Percentiles rank a stretch among this genome's conserved stretches.
Conservation (phyloP, 306 rosid genomes). For the Rubus parviflorus region DNA sequence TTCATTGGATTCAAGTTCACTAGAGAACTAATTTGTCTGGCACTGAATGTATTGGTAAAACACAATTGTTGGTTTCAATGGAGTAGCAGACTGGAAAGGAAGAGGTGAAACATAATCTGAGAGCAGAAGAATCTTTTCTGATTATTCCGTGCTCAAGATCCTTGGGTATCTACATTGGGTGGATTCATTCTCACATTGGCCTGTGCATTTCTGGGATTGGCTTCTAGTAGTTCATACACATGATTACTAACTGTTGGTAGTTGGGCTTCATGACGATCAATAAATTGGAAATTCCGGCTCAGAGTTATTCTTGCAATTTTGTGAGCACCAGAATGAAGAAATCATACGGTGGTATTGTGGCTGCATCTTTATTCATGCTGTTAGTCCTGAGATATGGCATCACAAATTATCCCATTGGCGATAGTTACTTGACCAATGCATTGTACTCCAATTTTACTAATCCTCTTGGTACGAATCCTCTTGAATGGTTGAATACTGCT, state of each 20-base stretch:
- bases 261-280: constrained; percentile 29
- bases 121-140: constrained; percentile 19
- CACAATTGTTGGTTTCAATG: constrained; percentile 26
- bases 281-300: constrained; percentile 31
- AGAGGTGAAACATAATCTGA: constrained; percentile 26
- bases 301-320: constrained; percentile 31
- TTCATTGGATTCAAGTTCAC: constrained; percentile 22
- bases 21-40: not conserved
- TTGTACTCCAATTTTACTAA: constrained; percentile 49
- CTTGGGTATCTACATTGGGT: constrained; percentile 4
- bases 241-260: constrained; percentile 20
- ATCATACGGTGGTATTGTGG: constrained; percentile 67
- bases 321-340: constrained; percentile 69
- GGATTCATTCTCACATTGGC: constrained; percentile 17
- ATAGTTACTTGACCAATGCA: constrained; percentile 51
- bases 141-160: constrained; percentile 16
- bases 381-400: constrained; percentile 68
- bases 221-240: constrained; percentile 6
- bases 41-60: constrained; percentile 19
- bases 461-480: constrained; percentile 73
- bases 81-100: constrained; percentile 26
- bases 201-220: not conserved
- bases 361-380: constrained; percentile 71
- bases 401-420: constrained; percentile 55
- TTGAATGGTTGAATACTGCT: constrained; percentile 69